Conservation (phyloP, 352 stramenopile genomes). For the Halophytophthora polymorphica region DNA sequence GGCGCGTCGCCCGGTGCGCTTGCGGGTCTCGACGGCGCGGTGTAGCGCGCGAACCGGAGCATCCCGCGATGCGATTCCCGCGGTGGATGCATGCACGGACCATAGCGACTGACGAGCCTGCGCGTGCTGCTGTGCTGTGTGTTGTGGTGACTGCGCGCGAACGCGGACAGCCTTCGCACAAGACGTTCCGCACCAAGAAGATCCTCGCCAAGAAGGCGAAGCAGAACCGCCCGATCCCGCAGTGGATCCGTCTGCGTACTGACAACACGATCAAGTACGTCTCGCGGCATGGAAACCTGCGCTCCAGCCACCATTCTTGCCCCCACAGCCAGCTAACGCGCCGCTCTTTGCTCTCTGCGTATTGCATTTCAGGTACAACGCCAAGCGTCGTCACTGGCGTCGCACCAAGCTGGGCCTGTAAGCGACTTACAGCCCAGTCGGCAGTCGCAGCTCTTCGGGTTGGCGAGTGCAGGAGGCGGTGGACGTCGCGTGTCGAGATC, state of each 20-base stretch:
- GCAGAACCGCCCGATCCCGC: conserved; percentile 99
- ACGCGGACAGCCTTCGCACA: conserved; percentile 99
- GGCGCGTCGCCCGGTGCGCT: too few species aligned
- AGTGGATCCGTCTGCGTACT: conserved; percentile 99
- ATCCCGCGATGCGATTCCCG: too few species aligned
- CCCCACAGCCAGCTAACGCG: not conserved
- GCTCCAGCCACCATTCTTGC: not conserved
- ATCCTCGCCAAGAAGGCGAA: conserved; percentile 99
- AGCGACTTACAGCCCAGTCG: conserved; percentile 32
- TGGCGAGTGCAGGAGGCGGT: conserved; percentile 13
- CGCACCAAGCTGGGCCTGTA: conserved; percentile 99
- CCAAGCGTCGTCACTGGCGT: conserved; percentile 99
- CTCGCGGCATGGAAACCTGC: conserved; percentile 3
- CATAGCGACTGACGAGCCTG: too few species aligned
- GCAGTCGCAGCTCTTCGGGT: conserved; percentile 19
- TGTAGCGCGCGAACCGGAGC: too few species aligned
- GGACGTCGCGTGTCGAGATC: too few species aligned
- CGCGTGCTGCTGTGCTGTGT: too few species aligned
- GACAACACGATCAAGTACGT: conserved; percentile 97
- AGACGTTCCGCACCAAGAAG: conserved; percentile 99
- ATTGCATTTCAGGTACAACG: conserved; percentile 93
- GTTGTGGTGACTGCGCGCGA: too few species aligned
- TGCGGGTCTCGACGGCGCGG: too few species aligned
- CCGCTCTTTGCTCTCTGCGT: not conserved
- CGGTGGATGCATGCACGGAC: too few species aligned